Base-by-base conservation (phyloP, 192 early-diverging fungal genomes). In the Umbelopsis sp. region DNA sequence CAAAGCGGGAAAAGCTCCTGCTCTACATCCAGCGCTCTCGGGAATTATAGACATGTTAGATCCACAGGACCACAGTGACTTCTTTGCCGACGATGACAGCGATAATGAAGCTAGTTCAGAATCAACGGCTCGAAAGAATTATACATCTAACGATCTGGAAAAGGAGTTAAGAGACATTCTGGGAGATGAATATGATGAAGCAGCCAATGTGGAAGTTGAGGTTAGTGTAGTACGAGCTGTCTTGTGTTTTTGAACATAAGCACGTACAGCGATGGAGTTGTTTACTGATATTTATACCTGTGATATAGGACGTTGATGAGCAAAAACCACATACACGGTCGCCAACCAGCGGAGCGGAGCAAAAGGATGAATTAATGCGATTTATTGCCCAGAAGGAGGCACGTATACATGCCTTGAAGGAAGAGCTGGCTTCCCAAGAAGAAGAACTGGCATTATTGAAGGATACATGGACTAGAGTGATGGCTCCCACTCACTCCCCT, bases 181-280 rank as follows among this genome's bases (percentile, higher is more conserved):
- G 52, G 69, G 69, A 18, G 69, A 70, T 53, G 51, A 22, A 5
- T 70, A 70, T 55, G 69, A 70, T 46, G 69, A 70, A 22, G 69
- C 37, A 50, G 69, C 49, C 22, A 25, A 70, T 41, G 52, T 44
- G 6, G 41, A 33, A 44, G 69, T n/a, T 4, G 48, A 49, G 66
- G 48, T 67, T 46, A 33, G 3, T 27, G 8, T 18, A n/a, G 5
- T 15, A 64, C 11, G 5, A 21, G 12, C 25, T 52, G 0, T 12
- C 25, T 52, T 41, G 1, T 6, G 2, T 41, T 41, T 6, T 41
- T 6, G 37, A 41, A 41, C 0, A 41, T 41, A 41, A 41, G 37
- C 5, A 6, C 37, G 1, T 41, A 41, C 5, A 41, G 2, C 37
- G 0, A 7, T 15, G 5, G 18, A 13, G 4, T 8, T 37, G 25